Evolutionary conservation across 768 basidiomycete species (phyloP), one percentile per base, ranked within the genome.

Genomic region (Cantharellus cinnabarinus): DNA sequence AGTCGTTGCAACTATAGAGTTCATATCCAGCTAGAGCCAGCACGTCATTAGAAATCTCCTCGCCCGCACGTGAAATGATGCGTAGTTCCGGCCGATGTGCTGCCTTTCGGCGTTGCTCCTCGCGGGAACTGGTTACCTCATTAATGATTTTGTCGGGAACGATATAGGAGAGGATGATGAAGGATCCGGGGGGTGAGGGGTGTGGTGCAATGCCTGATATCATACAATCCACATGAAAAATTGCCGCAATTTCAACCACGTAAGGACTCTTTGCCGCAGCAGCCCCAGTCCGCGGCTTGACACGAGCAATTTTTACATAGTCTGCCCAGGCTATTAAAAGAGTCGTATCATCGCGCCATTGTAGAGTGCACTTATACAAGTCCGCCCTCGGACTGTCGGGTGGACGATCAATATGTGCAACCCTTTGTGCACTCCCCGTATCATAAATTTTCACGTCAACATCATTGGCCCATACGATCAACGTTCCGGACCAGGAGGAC

Each of bases 401-500:
- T 10, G 84, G 82, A 42, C 91, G 77, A 68, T 93, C 87, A 58
- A 97, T 90, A 67, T 78, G 89, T 0, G 83, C 82, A 54, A 98
- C 82, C 4, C 85, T 80, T 20, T 79, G 79, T 63, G 83, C 80
- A 0, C 84, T 84, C 3, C 72, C 71, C 0, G 80, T 83, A 68
- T 97, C 93, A 67, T 93, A 94, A 53, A 99, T 83, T 67, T 90
- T 94, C 58, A 97, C 85, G 10, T 94, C 94, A 50, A 81, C 64
- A 67, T 99, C 95, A 64, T 91, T 95, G 2, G 93, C 89, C 95
- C 95, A 99, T 0, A 90, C 91, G 63, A 97, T 89, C 39, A 95
- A 73, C 54, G 77, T 77, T 1, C 81, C 83, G 65, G 80, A 74
- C 95, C 95, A 98, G 60, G 83, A 77, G 5, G 83, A 80, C 57